phyloP scores from a whole-genome alignment of 305 asterid species.

The Nicotiana rustica region DNA sequence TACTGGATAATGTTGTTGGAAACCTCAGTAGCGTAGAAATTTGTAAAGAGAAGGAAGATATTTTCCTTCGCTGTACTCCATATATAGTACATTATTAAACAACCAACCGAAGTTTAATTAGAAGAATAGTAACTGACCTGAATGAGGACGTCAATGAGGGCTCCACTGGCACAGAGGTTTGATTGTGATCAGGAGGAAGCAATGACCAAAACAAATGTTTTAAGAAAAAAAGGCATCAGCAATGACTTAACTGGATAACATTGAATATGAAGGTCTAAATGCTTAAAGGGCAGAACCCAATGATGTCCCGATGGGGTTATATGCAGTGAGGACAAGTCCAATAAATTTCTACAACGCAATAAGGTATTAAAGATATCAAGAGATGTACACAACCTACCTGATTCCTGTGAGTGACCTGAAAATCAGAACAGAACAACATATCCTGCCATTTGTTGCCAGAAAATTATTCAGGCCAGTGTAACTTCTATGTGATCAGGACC shows the following conservation, averaged over 20 bases:
- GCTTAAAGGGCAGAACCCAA: neutral
- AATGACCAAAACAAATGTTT: slow-evolving; percentile 82
- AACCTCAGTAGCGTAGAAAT: neutral
- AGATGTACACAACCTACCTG: slow-evolving; percentile 52
- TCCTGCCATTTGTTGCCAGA: slow-evolving; percentile 58
- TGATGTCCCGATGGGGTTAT: neutral
- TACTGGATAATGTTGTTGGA: no score
- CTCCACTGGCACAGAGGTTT: slow-evolving; percentile 62
- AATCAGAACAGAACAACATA: slow-evolving; percentile 59
- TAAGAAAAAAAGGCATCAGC: slow-evolving; percentile 23
- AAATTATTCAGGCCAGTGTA: slow-evolving; percentile 5
- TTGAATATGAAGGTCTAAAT: slow-evolving; percentile 10
- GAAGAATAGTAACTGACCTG: slow-evolving; percentile 52
- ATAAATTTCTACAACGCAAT: neutral
- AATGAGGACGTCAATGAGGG: slow-evolving; percentile 79
- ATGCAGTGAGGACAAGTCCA: neutral
- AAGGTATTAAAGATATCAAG: slow-evolving; percentile 14
- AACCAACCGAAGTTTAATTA: neutral
- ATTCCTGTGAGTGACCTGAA: slow-evolving; percentile 58
- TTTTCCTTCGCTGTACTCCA: neutral
- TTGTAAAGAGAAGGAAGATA: neutral
- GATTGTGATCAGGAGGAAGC: slow-evolving; percentile 67
- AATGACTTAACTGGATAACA: slow-evolving; percentile 17
- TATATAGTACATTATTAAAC: neutral
- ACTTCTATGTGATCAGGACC: neutral